Evolutionary conservation across 208 protist genomes (phyloP).

Genomic region (Lotmaria passim): DNA sequence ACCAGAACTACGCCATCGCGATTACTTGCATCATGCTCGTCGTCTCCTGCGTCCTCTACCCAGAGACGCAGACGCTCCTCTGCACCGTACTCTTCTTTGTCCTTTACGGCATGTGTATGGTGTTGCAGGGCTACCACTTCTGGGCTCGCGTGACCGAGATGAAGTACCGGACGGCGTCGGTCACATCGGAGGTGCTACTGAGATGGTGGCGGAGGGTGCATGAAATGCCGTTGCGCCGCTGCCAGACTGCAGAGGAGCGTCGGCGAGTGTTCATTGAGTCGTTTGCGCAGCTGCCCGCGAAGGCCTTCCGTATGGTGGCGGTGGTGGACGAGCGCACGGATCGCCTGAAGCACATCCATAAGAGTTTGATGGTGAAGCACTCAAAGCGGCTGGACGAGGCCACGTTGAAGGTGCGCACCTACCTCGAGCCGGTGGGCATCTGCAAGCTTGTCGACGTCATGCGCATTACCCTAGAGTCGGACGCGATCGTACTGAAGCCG

Average conservation of each 20-base stretch:
- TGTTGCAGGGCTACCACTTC: conserved; percentile 74
- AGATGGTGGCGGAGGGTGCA: conserved; percentile 67
- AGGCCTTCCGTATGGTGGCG: conserved; percentile 80
- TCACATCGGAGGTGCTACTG: conserved; percentile 63
- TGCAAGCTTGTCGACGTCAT: conserved; percentile 89
- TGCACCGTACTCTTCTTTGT: conserved; percentile 69
- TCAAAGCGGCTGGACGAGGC: conserved; percentile 72
- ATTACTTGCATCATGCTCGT: conserved; percentile 76
- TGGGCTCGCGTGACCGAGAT: conserved; percentile 83
- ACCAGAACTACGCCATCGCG: conserved; percentile 63
- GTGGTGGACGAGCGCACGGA: conserved; percentile 68
- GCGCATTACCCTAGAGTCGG: conserved; percentile 68
- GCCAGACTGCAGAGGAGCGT: conserved; percentile 64
- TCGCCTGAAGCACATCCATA: conserved; percentile 78
- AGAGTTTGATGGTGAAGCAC: conserved; percentile 72
- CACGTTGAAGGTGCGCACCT: conserved; percentile 58
- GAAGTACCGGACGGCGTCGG: conserved; percentile 61
- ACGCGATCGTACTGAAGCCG: conserved; percentile 79
- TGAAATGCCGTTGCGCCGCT: conserved; percentile 43
- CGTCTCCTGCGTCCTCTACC: conserved; percentile 61
- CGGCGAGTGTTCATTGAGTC: conserved; percentile 65
- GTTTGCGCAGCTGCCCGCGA: conserved; percentile 66
- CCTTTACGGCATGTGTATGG: conserved; percentile 62
- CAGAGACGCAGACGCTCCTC: conserved; percentile 48
- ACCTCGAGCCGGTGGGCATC: conserved; percentile 72